Conservation (phyloP, 139 green algal genomes). For the Picochlorum sp. region DNA sequence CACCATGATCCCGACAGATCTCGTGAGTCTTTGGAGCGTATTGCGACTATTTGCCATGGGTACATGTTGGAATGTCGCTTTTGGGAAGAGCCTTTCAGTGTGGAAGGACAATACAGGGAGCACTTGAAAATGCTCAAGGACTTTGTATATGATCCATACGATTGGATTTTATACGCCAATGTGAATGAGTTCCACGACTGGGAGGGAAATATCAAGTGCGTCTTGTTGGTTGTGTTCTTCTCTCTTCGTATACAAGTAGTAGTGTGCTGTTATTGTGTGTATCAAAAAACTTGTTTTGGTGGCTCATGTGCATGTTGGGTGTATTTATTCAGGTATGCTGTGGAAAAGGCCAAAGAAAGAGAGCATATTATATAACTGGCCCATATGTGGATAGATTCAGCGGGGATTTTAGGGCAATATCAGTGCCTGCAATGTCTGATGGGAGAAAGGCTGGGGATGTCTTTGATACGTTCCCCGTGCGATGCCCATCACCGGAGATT, state of each 20-base stretch:
- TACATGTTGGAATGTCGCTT: slow-evolving; percentile 25
- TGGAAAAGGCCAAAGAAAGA: slow-evolving; percentile 8
- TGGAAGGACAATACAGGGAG: slow-evolving; percentile 19
- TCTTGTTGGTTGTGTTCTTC: background rate
- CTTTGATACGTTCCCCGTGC: background rate
- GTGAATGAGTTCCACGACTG: slow-evolving; percentile 41
- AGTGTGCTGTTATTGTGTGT: too few species aligned
- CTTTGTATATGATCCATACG: slow-evolving; percentile 23
- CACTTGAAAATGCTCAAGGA: slow-evolving; percentile 26
- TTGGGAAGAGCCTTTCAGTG: slow-evolving; percentile 31
- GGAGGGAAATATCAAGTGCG: slow-evolving; percentile 3
- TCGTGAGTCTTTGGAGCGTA: slow-evolving; percentile 13
- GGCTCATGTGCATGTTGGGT: too few species aligned
- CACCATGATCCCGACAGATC: slow-evolving; percentile 32
- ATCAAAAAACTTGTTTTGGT: too few species aligned
- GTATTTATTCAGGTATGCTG: slow-evolving; percentile 14
- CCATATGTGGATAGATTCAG: background rate
- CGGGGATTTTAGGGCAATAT: background rate
- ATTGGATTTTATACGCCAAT: slow-evolving; percentile 41
- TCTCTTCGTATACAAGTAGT: too few species aligned
- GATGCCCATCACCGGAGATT: background rate
- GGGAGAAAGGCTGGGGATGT: background rate
- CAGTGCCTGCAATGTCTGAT: background rate
- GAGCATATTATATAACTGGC: slow-evolving; percentile 1
- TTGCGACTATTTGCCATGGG: slow-evolving; percentile 16